phyloP scores from a whole-genome alignment of 2,329 filamentous ascomycete genomes.

The Colletotrichum sp. region DNA sequence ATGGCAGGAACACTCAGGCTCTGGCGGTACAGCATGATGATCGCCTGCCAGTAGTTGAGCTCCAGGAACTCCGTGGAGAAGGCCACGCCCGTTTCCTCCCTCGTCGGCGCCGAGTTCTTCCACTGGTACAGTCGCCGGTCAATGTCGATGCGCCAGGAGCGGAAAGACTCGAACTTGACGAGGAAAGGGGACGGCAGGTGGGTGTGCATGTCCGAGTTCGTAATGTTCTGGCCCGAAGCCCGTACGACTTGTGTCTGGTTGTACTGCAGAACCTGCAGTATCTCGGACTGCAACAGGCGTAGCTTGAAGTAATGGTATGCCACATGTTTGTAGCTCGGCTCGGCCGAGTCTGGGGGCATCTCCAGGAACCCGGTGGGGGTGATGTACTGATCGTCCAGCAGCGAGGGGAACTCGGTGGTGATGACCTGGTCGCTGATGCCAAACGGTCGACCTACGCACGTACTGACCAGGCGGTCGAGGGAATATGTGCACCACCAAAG shows the following conservation, averaged over 20 bases:
- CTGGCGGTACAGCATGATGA: conserved; percentile 95
- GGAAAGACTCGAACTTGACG: conserved; percentile 81
- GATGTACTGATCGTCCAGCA: conserved; percentile 88
- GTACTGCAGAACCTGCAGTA: conserved; percentile 90
- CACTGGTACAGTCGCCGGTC: conserved; percentile 84
- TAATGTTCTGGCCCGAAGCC: conserved; percentile 65
- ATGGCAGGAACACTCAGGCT: conserved; percentile 85
- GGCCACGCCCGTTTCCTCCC: conserved; percentile 80
- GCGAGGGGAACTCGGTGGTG: conserved; percentile 91
- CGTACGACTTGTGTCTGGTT: conserved; percentile 85
- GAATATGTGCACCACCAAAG: conserved; percentile 99
- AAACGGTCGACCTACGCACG: conserved; percentile 91
- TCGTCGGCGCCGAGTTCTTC: conserved; percentile 82
- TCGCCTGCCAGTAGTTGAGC: conserved; percentile 96
- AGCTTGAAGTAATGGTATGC: conserved; percentile 92
- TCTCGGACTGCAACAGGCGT: conserved; percentile 89
- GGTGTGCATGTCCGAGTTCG: conserved; percentile 78
- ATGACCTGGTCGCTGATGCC: conserved; percentile 96
- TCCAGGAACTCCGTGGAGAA: conserved; percentile 92
- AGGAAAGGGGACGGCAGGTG: conserved; percentile 86
- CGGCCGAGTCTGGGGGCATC: conserved; percentile 56
- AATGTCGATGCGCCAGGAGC: conserved; percentile 87
- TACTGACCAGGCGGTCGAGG: conserved; percentile 91
- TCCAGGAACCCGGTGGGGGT: conserved; percentile 77
- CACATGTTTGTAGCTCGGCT: conserved; percentile 87